Evolutionary conservation across 73 alveolate genomes (phyloP).

Genomic region (Tetrahymena borealis): DNA sequence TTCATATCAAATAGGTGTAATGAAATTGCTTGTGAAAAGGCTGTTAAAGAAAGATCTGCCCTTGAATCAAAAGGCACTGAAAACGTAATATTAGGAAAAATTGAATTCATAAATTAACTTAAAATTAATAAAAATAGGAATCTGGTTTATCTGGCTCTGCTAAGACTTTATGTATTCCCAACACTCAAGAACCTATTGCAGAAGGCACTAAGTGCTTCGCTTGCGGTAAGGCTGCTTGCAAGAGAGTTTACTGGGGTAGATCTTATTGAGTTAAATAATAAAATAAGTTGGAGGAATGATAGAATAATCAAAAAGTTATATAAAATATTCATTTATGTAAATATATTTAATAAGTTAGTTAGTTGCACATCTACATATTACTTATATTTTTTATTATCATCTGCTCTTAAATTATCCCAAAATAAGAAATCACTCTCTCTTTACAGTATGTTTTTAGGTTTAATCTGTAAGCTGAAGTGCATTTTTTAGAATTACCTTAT

Average conservation of each 20-base stretch:
- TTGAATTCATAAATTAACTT: background rate
- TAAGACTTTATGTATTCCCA: conserved; percentile 94
- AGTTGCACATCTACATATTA: too few species aligned
- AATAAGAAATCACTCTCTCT: too few species aligned
- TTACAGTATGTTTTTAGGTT: too few species aligned
- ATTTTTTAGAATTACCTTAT: too few species aligned
- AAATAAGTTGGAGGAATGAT: background rate
- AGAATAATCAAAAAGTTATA: too few species aligned
- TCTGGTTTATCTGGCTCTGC: conserved; percentile 91
- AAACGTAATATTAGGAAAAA: background rate
- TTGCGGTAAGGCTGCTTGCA: conserved; percentile 88
- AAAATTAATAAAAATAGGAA: conserved; percentile 81
- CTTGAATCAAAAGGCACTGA: conserved; percentile 73
- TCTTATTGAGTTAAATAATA: conserved; percentile 66
- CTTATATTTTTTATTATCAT: too few species aligned
- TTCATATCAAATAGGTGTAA: conserved; percentile 58
- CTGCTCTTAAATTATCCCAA: too few species aligned
- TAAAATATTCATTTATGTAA: too few species aligned
- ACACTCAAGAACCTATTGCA: conserved; percentile 67
- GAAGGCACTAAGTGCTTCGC: conserved; percentile 93
- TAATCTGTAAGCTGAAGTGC: too few species aligned
- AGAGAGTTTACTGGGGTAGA: conserved; percentile 91
- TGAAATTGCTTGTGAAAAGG: conserved; percentile 76
- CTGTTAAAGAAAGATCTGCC: conserved; percentile 88
- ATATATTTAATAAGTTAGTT: too few species aligned